These are phyloP conservation scores for Vachellia pachyceras DNA, from an alignment of 306 rosid species.

Conservation along the genomic window DNA sequence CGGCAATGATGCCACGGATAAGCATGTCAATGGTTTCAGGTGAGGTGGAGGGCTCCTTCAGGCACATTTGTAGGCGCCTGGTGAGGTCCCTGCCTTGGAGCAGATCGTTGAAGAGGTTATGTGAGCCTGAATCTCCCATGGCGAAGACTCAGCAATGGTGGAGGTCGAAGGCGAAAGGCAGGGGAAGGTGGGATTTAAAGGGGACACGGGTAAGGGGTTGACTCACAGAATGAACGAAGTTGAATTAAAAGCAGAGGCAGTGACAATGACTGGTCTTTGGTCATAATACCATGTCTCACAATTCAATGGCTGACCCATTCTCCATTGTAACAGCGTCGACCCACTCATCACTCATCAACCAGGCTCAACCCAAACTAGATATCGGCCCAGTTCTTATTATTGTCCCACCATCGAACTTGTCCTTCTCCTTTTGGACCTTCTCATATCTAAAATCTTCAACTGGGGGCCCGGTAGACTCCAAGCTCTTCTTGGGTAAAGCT, in stretches of 20 bases:
- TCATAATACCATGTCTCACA: slow-evolving; percentile 22
- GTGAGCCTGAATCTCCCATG: slow-evolving; percentile 54
- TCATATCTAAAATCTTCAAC: too few relatives aligned
- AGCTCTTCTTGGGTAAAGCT: neutral
- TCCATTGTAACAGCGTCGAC: neutral
- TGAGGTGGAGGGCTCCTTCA: slow-evolving; percentile 57
- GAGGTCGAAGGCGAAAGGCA: neutral
- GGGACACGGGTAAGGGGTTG: slow-evolving; percentile 9
- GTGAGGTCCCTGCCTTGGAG: slow-evolving; percentile 71
- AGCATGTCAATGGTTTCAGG: slow-evolving; percentile 55
- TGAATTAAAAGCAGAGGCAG: neutral
- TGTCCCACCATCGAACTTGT: neutral
- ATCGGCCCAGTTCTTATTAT: neutral
- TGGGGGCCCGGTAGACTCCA: neutral
- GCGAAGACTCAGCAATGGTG: too few relatives aligned
- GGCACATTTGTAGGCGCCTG: slow-evolving; percentile 60
- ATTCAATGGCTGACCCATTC: slow-evolving; percentile 63
- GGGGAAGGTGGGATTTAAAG: slow-evolving; percentile 37
- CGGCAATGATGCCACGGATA: slow-evolving; percentile 52
- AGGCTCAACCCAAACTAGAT: neutral
- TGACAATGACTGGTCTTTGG: slow-evolving; percentile 50
- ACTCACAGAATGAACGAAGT: neutral
- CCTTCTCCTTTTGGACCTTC: neutral
- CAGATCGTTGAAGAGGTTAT: slow-evolving; percentile 60
- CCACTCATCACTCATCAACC: too few relatives aligned